Conservation (phyloP, 2,329 filamentous ascomycete genomes). For the Microthyrium microscopicum region DNA sequence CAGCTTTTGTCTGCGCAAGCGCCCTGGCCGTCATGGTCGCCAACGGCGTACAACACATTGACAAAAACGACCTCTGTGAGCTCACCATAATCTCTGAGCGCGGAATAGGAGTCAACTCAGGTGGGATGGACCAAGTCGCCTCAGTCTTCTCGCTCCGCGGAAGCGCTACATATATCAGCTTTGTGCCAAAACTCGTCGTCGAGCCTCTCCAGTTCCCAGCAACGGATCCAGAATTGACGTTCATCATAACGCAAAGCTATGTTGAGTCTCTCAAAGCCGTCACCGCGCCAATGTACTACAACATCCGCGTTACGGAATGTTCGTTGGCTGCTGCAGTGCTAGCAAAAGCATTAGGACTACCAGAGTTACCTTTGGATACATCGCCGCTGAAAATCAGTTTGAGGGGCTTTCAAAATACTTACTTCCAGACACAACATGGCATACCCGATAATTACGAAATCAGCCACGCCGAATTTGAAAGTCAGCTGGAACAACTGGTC, state of each 20-base stretch:
- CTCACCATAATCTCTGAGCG: slow-evolving; percentile 89
- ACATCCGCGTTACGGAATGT: slow-evolving; percentile 89
- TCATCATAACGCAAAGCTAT: slow-evolving; percentile 89
- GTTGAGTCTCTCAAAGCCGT: slow-evolving; percentile 89
- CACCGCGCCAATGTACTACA: slow-evolving; percentile 87
- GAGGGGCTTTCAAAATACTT: slow-evolving; percentile 71
- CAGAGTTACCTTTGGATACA: slow-evolving; percentile 53
- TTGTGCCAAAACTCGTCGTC: slow-evolving; percentile 62
- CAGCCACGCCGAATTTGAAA: slow-evolving; percentile 25
- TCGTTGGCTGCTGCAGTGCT: slow-evolving; percentile 63
- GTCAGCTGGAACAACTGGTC: slow-evolving; percentile 60
- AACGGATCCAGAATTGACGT: slow-evolving; percentile 67
- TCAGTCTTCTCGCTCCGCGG: slow-evolving; percentile 84
- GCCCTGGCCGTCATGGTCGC: slow-evolving; percentile 77
- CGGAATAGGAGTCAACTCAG: slow-evolving; percentile 88
- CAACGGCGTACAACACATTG: slow-evolving; percentile 59
- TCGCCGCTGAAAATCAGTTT: slow-evolving; percentile 72
- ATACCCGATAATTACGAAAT: slow-evolving; percentile 32
- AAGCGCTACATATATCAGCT: slow-evolving; percentile 77
- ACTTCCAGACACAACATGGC: slow-evolving; percentile 42
- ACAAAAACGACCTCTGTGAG: slow-evolving; percentile 86
- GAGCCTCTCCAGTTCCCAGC: slow-evolving; percentile 67
- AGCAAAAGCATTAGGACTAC: slow-evolving; percentile 41
- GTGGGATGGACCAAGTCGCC: slow-evolving; percentile 96
- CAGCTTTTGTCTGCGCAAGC: slow-evolving; percentile 81